Evolutionary conservation across 805 yeast genomes (phyloP), one percentile per base, ranked within the genome.

Genomic region (Blastobotrys americana): DNA sequence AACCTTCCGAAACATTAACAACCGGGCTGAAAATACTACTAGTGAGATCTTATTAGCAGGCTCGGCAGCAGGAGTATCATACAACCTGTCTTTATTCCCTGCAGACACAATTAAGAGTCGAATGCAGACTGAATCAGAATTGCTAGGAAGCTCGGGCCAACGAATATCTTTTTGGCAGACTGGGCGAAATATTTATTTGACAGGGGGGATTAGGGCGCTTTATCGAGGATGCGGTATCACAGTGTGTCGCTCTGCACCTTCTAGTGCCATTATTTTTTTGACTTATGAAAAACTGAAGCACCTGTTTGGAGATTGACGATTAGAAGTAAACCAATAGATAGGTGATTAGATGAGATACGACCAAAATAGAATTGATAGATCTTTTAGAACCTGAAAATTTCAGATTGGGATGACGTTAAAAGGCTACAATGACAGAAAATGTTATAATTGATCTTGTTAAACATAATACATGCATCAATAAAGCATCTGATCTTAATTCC

Each of bases 141-240:
- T 64, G 16, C 48, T 65, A 36, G 69, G 64, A 36, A 54, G 67
- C 2, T 45, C 49, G 44, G 63, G 69, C 43, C 31, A 25, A 13
- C 31, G 31, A 13, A 25, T 13, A 8, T 25, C 31, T 8, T 59
- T 72, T 61, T 38, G 48, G 41, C 41, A 58, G 3, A 75, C 78
- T 4, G 69, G 70, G 0, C 57, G 54, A 39, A 57, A 61, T 1
- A 64, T 80, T 19, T 69, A 70, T 44, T 52, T 51, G 22, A 65
- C 68, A 27, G 77, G 80, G 1, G 97, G 97, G 0, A 38, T 87
- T 1, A 55, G 67, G 16, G 88, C 83, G 2, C 76, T 90, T 45
- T 90, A 89, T 56, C 76, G 84, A 47, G 97, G 97, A 0, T 68
- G 89, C 45, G 85, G 90, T 0, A 81, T 90, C 45, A 87, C 97